Conservation (phyloP, 805 yeast genomes). For the Metschnikowia peoriensis region DNA sequence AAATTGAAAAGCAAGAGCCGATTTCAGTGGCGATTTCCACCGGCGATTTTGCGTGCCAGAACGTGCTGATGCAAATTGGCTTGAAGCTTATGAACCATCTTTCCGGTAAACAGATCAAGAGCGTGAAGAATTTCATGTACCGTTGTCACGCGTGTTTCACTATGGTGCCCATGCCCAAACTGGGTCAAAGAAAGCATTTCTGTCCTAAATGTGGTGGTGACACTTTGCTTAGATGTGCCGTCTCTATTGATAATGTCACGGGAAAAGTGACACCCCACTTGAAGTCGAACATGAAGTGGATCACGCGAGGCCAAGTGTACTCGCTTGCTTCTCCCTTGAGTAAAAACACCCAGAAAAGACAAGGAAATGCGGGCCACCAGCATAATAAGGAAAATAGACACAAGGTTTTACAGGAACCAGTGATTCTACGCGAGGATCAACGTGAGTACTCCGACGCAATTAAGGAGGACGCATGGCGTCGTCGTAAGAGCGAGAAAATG, state of each 20-base stretch:
- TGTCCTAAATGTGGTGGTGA: constrained; percentile 96
- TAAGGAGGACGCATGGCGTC: constrained; percentile 84
- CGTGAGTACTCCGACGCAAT: constrained; percentile 87
- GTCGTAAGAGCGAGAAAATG: constrained; percentile 80
- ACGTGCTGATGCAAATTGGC: constrained; percentile 89
- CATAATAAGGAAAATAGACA: constrained; percentile 64
- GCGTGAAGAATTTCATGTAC: constrained; percentile 88
- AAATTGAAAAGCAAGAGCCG: constrained; percentile 22
- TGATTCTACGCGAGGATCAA: constrained; percentile 83
- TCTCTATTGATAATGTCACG: constrained; percentile 71
- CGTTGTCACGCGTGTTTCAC: constrained; percentile 97
- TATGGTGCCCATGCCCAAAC: constrained; percentile 72
- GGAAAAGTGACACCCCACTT: constrained; percentile 87
- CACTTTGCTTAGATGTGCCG: constrained; percentile 86
- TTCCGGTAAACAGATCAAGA: constrained; percentile 80
- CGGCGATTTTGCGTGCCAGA: constrained; percentile 97
- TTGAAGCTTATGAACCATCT: constrained; percentile 78
- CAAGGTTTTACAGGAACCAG: constrained; percentile 47
- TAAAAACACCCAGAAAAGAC: constrained; percentile 63
- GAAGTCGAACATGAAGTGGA: constrained; percentile 92
- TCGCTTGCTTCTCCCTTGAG: constrained; percentile 86
- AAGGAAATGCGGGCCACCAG: constrained; percentile 78
- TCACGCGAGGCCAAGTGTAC: constrained; percentile 78
- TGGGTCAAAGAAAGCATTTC: constrained; percentile 78
- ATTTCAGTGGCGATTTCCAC: constrained; percentile 83